Percentiles rank a stretch among this genome's conserved stretches.
Conservation (phyloP, 1,284 basidiomycete species). For the Cryptococcus deneoformans region DNA sequence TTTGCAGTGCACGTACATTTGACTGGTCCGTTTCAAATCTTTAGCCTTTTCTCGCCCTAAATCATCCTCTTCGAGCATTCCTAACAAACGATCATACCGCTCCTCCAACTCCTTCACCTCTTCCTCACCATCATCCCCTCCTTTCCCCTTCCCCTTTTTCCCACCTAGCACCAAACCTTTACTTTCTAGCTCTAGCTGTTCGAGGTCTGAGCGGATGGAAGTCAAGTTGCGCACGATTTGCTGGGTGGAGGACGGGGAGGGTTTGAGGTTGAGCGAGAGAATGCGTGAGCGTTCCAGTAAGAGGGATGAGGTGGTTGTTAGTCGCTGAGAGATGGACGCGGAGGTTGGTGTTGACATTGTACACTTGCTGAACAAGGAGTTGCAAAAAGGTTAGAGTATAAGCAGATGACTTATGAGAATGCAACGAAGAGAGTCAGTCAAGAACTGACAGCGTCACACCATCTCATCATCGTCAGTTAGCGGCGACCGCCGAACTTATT, state of each 20-base stretch:
- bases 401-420: too few relatives aligned
- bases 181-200: constrained; percentile 23
- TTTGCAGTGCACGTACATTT: background rate
- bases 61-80: constrained; percentile 44
- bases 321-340: constrained; percentile 33
- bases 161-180: constrained; percentile 14
- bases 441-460: too few relatives aligned
- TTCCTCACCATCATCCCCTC: constrained; percentile 13
- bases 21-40: constrained; percentile 5
- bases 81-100: constrained; percentile 42
- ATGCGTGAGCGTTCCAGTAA: constrained; percentile 47
- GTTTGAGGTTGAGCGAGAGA: constrained; percentile 42
- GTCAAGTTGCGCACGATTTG: constrained; percentile 42
- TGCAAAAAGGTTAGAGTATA: too few relatives aligned
- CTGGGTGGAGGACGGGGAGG: constrained; percentile 36
- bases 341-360: constrained; percentile 19
- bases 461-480: too few relatives aligned
- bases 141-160: constrained; percentile 9
- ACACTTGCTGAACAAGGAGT: background rate
- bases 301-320: constrained; percentile 44
- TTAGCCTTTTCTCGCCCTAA: constrained; percentile 39
- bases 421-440: too few relatives aligned
- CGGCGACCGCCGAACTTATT: too few relatives aligned
- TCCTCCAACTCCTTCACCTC: constrained; percentile 26
- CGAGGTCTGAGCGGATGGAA: constrained; percentile 31